Evolutionary conservation across 345 rosid species (phyloP), one percentile per base, ranked within the genome.

Genomic region (Eucalyptus melliodora): DNA sequence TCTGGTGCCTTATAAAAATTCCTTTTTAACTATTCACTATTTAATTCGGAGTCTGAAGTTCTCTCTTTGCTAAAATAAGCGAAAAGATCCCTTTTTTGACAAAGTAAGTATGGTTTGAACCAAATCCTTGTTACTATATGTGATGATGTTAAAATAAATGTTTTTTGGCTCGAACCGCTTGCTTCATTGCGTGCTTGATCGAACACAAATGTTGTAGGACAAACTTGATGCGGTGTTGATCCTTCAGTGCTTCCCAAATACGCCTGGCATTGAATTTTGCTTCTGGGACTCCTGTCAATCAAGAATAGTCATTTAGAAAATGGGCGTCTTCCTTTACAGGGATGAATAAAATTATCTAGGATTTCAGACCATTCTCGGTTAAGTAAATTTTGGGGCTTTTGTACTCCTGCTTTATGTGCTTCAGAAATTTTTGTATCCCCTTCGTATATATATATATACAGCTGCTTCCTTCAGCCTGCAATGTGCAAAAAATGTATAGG

Each of bases 1-100:
- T 37, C 91, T 92, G 67, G 30, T 93, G 89, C 91, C 88, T 95
- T 95, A 9, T 69, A 9, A 34, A 67, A 34, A 69, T 69, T 34
- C 81, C 44, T 34, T 69, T 69, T 34, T 34, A 2, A 69, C 81
- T 69, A 26, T 69, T 19, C 81, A 5, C 44, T 34, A 4, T 17
- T 34, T 2, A 9, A 34, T 69, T 34, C 2, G 6, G 81, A 34
- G 81, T 34, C 81, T 69, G 81, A 34, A 69, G 81, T 34, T 69
- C 44, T 69, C 44, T 34, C 81, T 34, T 34, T 17, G 81, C 81
- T 69, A 34, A 69, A 69, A 72, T 34, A 72, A 34, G 44, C 6
- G 0, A 34, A 69, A 69, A 34, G 42, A 69, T 69, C 42, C 24
- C 42, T 69, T 31, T 31, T 69, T 31, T 16, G 23, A n/a, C 80